Evolutionary conservation across 1,284 basidiomycete genomes (phyloP).

Genomic region (Pisolithus thermaeus): DNA sequence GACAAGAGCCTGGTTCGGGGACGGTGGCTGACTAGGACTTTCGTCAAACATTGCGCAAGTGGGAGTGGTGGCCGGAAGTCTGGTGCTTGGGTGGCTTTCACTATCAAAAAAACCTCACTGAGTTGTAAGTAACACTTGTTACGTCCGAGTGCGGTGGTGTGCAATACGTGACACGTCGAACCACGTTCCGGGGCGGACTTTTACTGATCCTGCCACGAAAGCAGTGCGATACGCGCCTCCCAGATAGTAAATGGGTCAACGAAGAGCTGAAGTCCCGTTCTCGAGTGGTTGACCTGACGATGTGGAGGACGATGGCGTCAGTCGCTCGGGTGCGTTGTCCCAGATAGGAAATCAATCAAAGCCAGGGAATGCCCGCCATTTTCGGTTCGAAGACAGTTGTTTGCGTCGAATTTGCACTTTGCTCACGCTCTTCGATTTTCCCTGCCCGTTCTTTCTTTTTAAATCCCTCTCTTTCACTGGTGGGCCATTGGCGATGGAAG

Average conservation of each 20-base stretch:
- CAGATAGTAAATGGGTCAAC: no score
- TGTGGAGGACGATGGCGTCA: no score
- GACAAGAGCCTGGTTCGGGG: slow-evolving; percentile 26
- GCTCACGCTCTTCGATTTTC: background rate
- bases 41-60: slow-evolving; percentile 24
- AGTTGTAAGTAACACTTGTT: background rate
- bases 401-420: background rate
- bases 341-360: slow-evolving; percentile 11
- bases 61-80: background rate
- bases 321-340: background rate
- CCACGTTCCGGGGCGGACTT: background rate
- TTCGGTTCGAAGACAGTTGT: background rate
- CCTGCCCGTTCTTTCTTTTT: background rate
- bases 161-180: background rate
- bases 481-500: background rate
- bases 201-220: background rate
- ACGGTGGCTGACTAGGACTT: slow-evolving; percentile 20
- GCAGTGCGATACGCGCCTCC: no score
- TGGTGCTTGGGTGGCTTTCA: no score
- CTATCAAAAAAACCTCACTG: background rate
- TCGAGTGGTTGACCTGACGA: no score
- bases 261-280: no score
- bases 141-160: background rate
- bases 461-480: background rate
- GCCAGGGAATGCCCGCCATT: no score